Evolutionary conservation across 73 alveolate genomes (phyloP).

Genomic region (Paramecium pentaurelia): DNA sequence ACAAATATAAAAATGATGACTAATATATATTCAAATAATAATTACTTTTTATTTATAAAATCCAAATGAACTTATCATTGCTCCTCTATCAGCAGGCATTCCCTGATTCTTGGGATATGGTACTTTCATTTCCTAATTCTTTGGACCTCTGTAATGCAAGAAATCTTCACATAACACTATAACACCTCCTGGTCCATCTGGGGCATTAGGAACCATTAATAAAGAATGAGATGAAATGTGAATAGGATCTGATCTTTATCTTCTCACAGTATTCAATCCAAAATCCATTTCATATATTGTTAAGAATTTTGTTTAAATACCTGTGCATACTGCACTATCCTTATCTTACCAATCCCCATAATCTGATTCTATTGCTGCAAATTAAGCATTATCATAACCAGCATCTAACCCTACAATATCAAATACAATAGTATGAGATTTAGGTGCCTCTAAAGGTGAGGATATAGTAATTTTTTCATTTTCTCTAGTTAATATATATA

Average conservation of each 20-base stretch:
- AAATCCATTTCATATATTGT: conserved; percentile 98
- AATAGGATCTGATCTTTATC: conserved; percentile 89
- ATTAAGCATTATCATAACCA: conserved; percentile 99
- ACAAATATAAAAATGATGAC: conserved; percentile 82
- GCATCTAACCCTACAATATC: conserved; percentile 98
- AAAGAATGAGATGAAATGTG: conserved; percentile 95
- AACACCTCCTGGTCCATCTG: conserved; percentile 97
- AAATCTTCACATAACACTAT: conserved; percentile 71
- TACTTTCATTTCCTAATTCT: conserved; percentile 50
- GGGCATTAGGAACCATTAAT: conserved; percentile 95
- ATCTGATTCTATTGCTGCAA: conserved; percentile 97
- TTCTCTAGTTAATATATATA: conserved; percentile 96
- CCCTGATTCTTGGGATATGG: conserved; percentile 50
- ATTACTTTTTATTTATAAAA: conserved; percentile 40
- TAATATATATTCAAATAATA: background rate
- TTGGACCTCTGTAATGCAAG: conserved; percentile 60
- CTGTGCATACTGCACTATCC: conserved; percentile 81
- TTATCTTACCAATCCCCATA: conserved; percentile 94
- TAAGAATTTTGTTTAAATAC: conserved; percentile 84
- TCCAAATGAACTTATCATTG: conserved; percentile 55
- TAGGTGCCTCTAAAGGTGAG: conserved; percentile 98
- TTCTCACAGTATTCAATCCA: conserved; percentile 96
- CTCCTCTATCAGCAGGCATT: conserved; percentile 51
- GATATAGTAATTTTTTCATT: conserved; percentile 90
- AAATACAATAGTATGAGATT: conserved; percentile 94